Evolutionary conservation across 163 green algal genomes (phyloP), one percentile per base, ranked within the genome.

Genomic region (Volvox carteri): DNA sequence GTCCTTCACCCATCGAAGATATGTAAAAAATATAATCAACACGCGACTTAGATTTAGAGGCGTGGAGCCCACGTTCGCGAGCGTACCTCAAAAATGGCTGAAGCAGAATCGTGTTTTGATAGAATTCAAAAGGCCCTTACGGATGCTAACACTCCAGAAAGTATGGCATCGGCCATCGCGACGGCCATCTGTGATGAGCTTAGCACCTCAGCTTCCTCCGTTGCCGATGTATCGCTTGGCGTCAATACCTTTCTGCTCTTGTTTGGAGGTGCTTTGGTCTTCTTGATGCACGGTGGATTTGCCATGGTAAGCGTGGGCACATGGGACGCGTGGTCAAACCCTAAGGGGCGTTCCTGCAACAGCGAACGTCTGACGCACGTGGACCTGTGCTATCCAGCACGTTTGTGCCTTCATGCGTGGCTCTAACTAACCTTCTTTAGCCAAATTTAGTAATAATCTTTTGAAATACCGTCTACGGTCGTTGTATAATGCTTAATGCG

Each of bases 281-380:
- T 97, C 90, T 60, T 97, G 75, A 97, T 97, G 95, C 95, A 97
- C 65, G 93, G 90, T 33, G 89, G 91, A 16, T 93, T 92, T 41
- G 93, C 93, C 9, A 94, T 94, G 88, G 86, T 93, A 84, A 81
- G 14, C 5, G n/a, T 48, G 65, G 30, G 37, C 35, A 30, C 41
- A 41, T 65, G 54, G 54, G 54, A 12, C 54, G 54, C 67, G 30
- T 25, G 28, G 12, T 67, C 21, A 67, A 78, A 50, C 56, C 67
- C 86, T 70, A 73, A 11, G 6, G 42, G 28, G 16, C 41, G 52
- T 23, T 74, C 33, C 76, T 84, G 76, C 50, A 52, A 37, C 16
- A 18, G 67, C 14, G 35, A n/a, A 7, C 37, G 60, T 33, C 60
- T 72, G 60, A 23, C 67, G 67, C 62, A 48, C 67, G 67, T 76